A percentile compares a stretch with the other conserved stretches of the same genome.
Evolutionary conservation across 2,329 filamentous ascomycete genomes (phyloP).

Genomic region (Colletotrichum brevisporum): DNA sequence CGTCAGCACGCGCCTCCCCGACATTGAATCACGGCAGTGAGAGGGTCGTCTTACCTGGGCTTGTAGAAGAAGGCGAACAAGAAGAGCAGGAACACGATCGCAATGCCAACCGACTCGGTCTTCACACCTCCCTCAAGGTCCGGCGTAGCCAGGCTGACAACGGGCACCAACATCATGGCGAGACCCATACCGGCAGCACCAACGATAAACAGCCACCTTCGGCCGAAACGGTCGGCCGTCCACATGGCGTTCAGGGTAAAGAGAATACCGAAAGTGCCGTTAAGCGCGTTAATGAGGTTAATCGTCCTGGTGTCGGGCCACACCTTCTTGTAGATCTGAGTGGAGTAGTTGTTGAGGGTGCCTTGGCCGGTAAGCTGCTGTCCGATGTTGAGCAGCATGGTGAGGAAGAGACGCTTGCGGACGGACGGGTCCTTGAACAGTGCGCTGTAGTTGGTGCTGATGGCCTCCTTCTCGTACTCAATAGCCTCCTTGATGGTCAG

Average conservation of each 20-base stretch:
- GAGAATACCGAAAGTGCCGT: conserved; percentile 76
- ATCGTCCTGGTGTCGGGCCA: conserved; percentile 70
- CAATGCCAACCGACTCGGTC: conserved; percentile 71
- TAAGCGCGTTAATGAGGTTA: conserved; percentile 76
- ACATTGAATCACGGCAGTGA: background rate
- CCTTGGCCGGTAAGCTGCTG: conserved; percentile 66
- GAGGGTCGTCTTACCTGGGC: conserved; percentile 69
- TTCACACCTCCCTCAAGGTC: conserved; percentile 65
- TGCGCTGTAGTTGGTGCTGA: conserved; percentile 71
- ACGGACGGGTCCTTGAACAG: conserved; percentile 79
- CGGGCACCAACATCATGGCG: conserved; percentile 72
- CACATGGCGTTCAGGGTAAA: conserved; percentile 78
- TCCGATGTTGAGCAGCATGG: conserved; percentile 76
- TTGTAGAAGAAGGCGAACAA: conserved; percentile 78
- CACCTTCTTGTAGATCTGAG: conserved; percentile 79
- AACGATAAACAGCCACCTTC: conserved; percentile 74
- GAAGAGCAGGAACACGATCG: conserved; percentile 77
- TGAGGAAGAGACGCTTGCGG: conserved; percentile 75
- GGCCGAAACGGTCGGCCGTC: conserved; percentile 77
- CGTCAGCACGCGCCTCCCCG: background rate
- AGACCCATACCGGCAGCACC: conserved; percentile 75
- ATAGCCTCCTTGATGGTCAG: conserved; percentile 75
- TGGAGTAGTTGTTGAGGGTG: conserved; percentile 56
- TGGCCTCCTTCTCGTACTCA: conserved; percentile 79
- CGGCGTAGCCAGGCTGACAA: conserved; percentile 61